Conservation (phyloP, 352 stramenopile genomes). For the Globisporangium yorkense region DNA sequence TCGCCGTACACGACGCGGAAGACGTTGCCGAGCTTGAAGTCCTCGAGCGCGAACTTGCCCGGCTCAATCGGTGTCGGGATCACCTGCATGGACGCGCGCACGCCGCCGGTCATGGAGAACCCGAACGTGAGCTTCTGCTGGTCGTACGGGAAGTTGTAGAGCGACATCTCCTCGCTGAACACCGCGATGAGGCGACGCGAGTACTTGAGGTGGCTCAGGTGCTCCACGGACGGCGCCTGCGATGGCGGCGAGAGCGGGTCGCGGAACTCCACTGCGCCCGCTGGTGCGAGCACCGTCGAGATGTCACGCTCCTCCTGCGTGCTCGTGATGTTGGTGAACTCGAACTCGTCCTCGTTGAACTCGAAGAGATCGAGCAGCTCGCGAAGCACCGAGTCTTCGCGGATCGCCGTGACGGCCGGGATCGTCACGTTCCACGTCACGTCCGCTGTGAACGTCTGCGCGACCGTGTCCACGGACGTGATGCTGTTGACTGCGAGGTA, state of each 20-base stretch:
- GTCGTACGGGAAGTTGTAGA: constrained; percentile 34
- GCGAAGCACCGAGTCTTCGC: constrained; percentile 22
- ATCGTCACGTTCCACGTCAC: constrained; percentile 27
- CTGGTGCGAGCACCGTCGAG: not conserved
- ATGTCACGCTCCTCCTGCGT: constrained; percentile 9
- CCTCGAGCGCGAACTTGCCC: constrained; percentile 20
- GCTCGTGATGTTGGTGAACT: constrained; percentile 23
- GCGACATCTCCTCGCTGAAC: constrained; percentile 33
- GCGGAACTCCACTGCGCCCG: not conserved
- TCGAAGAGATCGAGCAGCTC: constrained; percentile 29
- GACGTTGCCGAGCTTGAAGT: constrained; percentile 29
- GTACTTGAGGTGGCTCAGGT: constrained; percentile 17
- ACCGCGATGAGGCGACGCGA: constrained; percentile 16
- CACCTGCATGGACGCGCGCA: constrained; percentile 6
- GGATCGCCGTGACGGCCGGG: constrained; percentile 19
- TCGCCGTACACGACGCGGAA: constrained; percentile 25
- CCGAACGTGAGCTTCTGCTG: constrained; percentile 33
- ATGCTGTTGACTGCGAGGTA: constrained; percentile 21
- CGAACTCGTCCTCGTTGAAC: constrained; percentile 22
- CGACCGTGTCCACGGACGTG: constrained; percentile 20
- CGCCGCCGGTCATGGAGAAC: constrained; percentile 17
- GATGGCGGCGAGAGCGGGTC: constrained; percentile 7
- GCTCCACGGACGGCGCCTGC: not conserved
- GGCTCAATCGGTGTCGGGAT: constrained; percentile 12
- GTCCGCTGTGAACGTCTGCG: constrained; percentile 21